Evolutionary conservation across 1,284 basidiomycete genomes (phyloP), one percentile per base, ranked within the genome.

Genomic region (Moniliella sp.): DNA sequence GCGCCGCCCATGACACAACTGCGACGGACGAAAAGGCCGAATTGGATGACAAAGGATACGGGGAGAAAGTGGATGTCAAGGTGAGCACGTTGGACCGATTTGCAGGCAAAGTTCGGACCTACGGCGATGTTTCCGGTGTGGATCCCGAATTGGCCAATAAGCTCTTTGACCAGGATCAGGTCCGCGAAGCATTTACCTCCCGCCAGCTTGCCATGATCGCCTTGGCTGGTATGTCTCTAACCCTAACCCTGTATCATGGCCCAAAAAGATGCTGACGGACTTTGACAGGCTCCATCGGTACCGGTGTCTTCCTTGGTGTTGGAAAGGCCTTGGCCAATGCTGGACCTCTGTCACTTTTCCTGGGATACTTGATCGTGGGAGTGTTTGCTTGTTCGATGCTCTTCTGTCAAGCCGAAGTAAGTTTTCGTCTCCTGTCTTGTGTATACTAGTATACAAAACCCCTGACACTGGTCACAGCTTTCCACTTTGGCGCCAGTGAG

Each of bases 371-470:
- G 3, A 42, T 63, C 33, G 40, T 53, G 18, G 46, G 42, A 32
- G 18, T 26, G n/a, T n/a, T n/a, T n/a, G n/a, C 28, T 25, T 11
- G 18, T 45, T 25, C 18, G 41, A 39, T 3, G 35, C 32, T 11
- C 38, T 59, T 14, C 38, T 61, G 29, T 11, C 21, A 66, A 10
- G 65, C 63, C n/a, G 65, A 66, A 39, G 57, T 66, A 53, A 49
- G 62, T 32, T 50, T 62, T 3, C 75, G 68, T 45, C 67, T 78
- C 25, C 62, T 39, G 73, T 79, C 4, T 78, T 80, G 57, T 76
- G 83, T 56, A 74, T 70, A 31, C 66, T 82, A 23, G 76, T 79
- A 2, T 72, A 72, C 42, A 73, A 76, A 25, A 80, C 79, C 53
- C 73, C 81, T 15, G 72, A 79, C 50, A 73, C 75, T 4, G 75